Evolutionary conservation across 805 yeast genomes (phyloP).

Genomic region (Yarrowia deformans): DNA sequence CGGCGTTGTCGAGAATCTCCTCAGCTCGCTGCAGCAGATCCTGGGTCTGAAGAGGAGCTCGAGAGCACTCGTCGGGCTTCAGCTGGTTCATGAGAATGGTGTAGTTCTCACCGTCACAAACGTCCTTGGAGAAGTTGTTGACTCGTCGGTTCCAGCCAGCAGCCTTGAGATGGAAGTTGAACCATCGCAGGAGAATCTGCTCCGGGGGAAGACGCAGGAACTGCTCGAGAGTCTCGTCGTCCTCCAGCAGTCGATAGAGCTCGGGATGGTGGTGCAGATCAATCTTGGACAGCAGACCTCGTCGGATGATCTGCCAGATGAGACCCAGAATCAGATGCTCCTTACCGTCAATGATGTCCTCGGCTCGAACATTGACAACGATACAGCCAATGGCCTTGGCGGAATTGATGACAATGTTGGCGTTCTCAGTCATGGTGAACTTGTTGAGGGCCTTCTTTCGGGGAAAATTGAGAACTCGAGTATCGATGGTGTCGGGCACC

Average conservation of each 20-base stretch:
- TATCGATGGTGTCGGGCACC: constrained; percentile 97
- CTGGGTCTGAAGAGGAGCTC: constrained; percentile 76
- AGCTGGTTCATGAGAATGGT: constrained; percentile 88
- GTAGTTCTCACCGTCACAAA: constrained; percentile 94
- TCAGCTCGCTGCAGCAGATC: constrained; percentile 86
- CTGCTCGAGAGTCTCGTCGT: constrained; percentile 96
- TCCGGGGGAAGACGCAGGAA: constrained; percentile 97
- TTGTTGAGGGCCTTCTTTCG: constrained; percentile 83
- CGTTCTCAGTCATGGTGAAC: constrained; percentile 95
- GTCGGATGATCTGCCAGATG: constrained; percentile 97
- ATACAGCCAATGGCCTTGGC: constrained; percentile 99
- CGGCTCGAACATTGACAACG: constrained; percentile 96
- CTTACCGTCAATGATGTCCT: constrained; percentile 94
- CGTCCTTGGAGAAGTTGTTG: constrained; percentile 83
- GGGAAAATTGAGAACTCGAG: constrained; percentile 92
- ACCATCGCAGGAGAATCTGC: constrained; percentile 95
- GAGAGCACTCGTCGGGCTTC: constrained; percentile 82
- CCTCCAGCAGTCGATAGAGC: constrained; percentile 90
- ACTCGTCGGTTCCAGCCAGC: constrained; percentile 91
- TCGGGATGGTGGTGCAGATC: constrained; percentile 97
- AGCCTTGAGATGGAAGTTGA: constrained; percentile 92
- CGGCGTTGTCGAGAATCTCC: constrained; percentile 84
- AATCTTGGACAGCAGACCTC: constrained; percentile 92
- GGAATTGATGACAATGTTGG: constrained; percentile 95
- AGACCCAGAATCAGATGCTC: constrained; percentile 94